Evolutionary conservation across 441 rosid genomes (phyloP).

Genomic region (Arabidopsis lyrata): DNA sequence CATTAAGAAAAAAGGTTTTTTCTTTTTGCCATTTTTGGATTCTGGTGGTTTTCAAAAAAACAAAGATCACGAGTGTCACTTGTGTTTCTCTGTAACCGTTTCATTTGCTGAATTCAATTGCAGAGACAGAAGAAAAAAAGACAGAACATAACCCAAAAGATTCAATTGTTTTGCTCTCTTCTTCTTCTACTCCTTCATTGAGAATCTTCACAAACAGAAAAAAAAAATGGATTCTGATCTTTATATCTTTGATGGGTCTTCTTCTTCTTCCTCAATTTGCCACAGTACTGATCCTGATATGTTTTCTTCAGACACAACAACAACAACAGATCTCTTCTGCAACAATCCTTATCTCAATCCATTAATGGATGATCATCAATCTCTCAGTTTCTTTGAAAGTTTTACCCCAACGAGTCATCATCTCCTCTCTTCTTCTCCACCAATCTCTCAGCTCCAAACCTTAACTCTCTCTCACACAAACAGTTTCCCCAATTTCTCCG

Average conservation of each 20-base stretch:
- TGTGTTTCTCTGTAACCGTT: constrained; percentile 45
- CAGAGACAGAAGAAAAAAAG: constrained; percentile 26
- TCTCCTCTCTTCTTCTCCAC: constrained; percentile 71
- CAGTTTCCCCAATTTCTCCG: constrained; percentile 39
- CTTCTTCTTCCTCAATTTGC: constrained; percentile 51
- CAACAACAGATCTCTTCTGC: constrained; percentile 50
- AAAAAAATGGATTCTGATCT: constrained; percentile 65
- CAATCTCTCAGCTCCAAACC: constrained; percentile 61
- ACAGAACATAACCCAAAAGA: constrained; percentile 35
- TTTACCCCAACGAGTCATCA: constrained; percentile 31
- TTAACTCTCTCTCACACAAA: constrained; percentile 55
- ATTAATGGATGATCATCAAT: constrained; percentile 44
- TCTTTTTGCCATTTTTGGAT: constrained; percentile 40
- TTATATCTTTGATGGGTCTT: constrained; percentile 50
- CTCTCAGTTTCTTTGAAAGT: constrained; percentile 43
- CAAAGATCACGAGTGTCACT: constrained; percentile 49
- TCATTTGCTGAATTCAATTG: constrained; percentile 39
- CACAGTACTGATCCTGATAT: constrained; percentile 53
- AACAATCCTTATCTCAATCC: constrained; percentile 44
- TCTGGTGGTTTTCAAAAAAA: constrained; percentile 33
- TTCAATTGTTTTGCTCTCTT: constrained; percentile 28
- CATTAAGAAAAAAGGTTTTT: background rate
- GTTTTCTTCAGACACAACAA: constrained; percentile 50
- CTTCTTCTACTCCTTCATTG: constrained; percentile 23
- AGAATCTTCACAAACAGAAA: constrained; percentile 14